Base-by-base conservation (phyloP, 208 protist species). In the Trypanosoma melophagium region DNA sequence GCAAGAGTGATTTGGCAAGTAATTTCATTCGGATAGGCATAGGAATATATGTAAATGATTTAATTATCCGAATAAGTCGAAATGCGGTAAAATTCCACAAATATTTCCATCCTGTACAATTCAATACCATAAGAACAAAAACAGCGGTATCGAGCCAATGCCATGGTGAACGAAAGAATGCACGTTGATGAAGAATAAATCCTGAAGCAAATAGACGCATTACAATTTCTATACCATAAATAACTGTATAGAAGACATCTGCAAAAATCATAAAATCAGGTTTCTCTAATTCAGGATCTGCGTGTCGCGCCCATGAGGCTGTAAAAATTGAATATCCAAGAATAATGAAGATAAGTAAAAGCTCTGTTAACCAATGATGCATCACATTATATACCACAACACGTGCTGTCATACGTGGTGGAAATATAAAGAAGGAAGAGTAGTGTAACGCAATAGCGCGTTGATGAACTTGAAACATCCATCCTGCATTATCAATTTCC, bases 91-190 rank as follows among this genome's bases (percentile, higher is more conserved):
- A 94, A 72, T 92, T 95, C 82, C 84, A 91, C 31, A 93, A 25
- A 47, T 80, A 64, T 61, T 79, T 78, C 82, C 80, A 88, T 64
- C 71, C 76, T 60, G 86, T 91, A 69, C 90, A 96, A 54, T 82
- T 79, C 52, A 94, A 64, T 24, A 91, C 78, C 71, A 86, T 83
- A 53, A 95, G 71, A 40, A 93, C 68, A 50, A 97, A 71, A 31
- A 92, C 90, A n/a, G 83, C 89, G 47, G 82, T 84, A 74, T 98
- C 95, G 22, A 98, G 74, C 80, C 88, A 93, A 75, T 91, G 89
- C 92, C 93, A 98, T 53, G 81, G 79, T n/a, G 93, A 93, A 44
- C 91, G 89, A 22, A 97, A 77, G 69, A 90, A 97, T 19, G 86
- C 76, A 54, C 90, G 84, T 61, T 76, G 69, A 67, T 96, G 86